These are phyloP conservation scores for Crithidia bombi DNA, from an alignment of 208 protist species.

Conservation along the genomic window DNA sequence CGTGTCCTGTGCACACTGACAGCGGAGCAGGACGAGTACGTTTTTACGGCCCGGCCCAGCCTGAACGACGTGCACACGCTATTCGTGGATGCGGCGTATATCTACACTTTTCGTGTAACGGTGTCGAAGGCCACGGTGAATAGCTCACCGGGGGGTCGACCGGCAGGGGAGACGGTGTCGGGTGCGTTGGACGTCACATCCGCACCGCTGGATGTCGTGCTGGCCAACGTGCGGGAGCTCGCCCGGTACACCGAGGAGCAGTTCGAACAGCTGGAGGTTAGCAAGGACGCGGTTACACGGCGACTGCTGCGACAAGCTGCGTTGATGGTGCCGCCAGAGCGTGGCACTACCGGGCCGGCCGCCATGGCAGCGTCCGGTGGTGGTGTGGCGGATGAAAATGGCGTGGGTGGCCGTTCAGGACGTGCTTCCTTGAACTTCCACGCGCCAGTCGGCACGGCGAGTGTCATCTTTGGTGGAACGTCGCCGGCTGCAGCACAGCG, in stretches of 20 bases:
- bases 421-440: slow-evolving; percentile 1
- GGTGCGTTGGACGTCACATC: slow-evolving; percentile 1
- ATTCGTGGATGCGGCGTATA: slow-evolving; percentile 69
- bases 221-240: slow-evolving; percentile 29
- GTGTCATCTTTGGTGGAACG: too few relatives aligned
- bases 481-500: slow-evolving; percentile 10
- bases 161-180: neutral
- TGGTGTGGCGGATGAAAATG: neutral
- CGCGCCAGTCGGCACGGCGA: neutral
- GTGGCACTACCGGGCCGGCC: neutral
- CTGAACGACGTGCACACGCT: slow-evolving; percentile 74
- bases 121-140: slow-evolving; percentile 17
- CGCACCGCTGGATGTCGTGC: slow-evolving; percentile 19
- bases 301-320: slow-evolving; percentile 35
- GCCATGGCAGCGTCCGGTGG: neutral
- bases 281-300: slow-evolving; percentile 22
- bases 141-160: neutral
- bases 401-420: neutral
- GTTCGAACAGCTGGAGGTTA: slow-evolving; percentile 25
- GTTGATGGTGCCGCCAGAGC: slow-evolving; percentile 18
- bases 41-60: slow-evolving; percentile 68
- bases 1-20: slow-evolving; percentile 81
- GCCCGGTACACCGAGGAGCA: slow-evolving; percentile 24
- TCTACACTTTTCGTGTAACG: slow-evolving; percentile 68
- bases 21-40: slow-evolving; percentile 47